These are phyloP conservation scores for Alternaria conjuncta DNA, from an alignment of 2,329 filamentous ascomycete species.

Conservation along the genomic window DNA sequence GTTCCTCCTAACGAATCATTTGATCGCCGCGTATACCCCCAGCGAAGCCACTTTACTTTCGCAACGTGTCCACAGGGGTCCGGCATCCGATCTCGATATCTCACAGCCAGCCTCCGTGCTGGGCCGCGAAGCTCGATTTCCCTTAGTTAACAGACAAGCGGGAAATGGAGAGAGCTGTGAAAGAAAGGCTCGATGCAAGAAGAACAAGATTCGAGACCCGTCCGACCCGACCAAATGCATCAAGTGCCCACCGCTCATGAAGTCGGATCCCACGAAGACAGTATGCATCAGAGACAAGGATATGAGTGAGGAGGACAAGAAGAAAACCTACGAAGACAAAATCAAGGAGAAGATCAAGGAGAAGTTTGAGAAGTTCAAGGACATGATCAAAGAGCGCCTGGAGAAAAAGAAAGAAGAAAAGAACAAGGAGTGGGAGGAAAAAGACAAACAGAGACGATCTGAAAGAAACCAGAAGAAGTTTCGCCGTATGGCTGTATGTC, in stretches of 20 bases:
- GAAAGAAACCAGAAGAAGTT: conserved; percentile 9
- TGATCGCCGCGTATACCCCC: conserved; percentile 2
- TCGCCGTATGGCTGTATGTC: conserved; percentile 11
- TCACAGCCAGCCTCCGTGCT: not conserved
- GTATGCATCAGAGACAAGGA: conserved; percentile 12
- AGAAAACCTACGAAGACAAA: conserved; percentile 5
- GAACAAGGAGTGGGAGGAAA: conserved; percentile 12
- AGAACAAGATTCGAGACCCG: conserved; percentile 11
- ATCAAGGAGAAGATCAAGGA: conserved; percentile 9
- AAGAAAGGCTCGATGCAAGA: conserved; percentile 11
- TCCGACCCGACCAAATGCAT: conserved; percentile 10
- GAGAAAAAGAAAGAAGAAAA: conserved; percentile 7
- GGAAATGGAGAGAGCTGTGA: conserved; percentile 6
- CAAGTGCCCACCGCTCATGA: conserved; percentile 11
- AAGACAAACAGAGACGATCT: conserved; percentile 8
- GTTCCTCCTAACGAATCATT: conserved; percentile 7
- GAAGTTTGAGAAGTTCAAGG: not conserved
- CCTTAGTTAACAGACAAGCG: not conserved
- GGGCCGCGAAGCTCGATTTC: not conserved
- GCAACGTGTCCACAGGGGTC: not conserved
- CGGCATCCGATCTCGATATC: not conserved
- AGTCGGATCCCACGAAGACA: conserved; percentile 8
- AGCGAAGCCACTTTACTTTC: not conserved
- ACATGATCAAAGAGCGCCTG: not conserved
- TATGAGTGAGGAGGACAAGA: conserved; percentile 10